phyloP scores from a whole-genome alignment of 148 eudicot species.

The Selenicereus undatus region DNA sequence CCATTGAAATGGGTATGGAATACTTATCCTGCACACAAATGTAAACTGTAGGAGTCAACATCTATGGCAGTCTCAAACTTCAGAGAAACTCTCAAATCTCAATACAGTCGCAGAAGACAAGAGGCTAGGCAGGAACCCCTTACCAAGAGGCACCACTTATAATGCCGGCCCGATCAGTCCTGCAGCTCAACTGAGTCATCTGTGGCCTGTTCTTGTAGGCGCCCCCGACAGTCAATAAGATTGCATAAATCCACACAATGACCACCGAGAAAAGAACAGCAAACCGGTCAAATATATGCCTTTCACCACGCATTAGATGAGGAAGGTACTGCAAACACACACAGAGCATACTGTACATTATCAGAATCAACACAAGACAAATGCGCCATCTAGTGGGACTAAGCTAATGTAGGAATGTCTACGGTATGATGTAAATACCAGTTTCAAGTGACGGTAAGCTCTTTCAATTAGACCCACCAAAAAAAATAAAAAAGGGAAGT shows the following conservation, averaged over 20 bases:
- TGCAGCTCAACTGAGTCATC: constrained; percentile 69
- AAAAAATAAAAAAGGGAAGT: too few species aligned
- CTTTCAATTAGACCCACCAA: too few species aligned
- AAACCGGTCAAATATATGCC: constrained; percentile 65
- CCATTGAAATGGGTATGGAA: constrained; percentile 98
- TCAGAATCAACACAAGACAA: background rate
- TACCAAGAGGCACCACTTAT: constrained; percentile 82
- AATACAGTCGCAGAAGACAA: background rate
- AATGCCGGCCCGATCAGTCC: constrained; percentile 91
- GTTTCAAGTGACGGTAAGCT: too few species aligned
- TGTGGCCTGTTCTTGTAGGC: constrained; percentile 61
- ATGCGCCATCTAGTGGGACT: background rate
- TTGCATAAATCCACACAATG: constrained; percentile 88
- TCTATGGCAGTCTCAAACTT: background rate
- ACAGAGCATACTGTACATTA: background rate
- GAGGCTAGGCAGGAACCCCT: constrained; percentile 5
- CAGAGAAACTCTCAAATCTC: background rate
- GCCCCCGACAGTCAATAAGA: constrained; percentile 81
- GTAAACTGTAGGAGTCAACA: background rate
- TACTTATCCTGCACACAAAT: constrained; percentile 57
- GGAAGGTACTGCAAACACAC: constrained; percentile 69
- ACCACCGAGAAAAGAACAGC: constrained; percentile 73
- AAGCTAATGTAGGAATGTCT: too few species aligned
- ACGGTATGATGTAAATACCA: too few species aligned
- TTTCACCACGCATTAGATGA: constrained; percentile 56